These are phyloP conservation scores for Venturia oleaginea DNA, from an alignment of 2,329 filamentous ascomycete genomes.

Conservation along the genomic window DNA sequence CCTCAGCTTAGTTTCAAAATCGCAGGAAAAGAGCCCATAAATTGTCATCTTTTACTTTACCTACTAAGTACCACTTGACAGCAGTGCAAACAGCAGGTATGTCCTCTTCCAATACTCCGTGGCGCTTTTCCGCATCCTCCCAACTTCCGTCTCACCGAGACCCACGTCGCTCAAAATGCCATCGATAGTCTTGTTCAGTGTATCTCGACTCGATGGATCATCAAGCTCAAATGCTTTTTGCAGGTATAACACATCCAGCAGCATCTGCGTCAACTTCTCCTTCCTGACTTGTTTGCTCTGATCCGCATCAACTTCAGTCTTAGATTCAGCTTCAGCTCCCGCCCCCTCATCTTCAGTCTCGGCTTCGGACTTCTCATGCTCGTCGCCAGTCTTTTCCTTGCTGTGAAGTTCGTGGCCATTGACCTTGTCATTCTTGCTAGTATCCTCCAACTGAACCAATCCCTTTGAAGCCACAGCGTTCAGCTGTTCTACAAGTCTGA, in stretches of 20 bases:
- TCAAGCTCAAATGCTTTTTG: conserved; percentile 22
- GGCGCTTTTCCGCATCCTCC: conserved; percentile 50
- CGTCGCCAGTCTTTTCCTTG: conserved; percentile 15
- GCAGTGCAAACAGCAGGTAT: conserved; percentile 68
- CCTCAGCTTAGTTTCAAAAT: too few relatives aligned
- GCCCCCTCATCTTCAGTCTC: not conserved
- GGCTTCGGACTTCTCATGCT: conserved; percentile 15
- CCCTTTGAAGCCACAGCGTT: conserved; percentile 48
- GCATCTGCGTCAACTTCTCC: conserved; percentile 28
- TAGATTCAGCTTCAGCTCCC: not conserved
- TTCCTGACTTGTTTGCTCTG: conserved; percentile 12
- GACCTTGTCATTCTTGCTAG: conserved; percentile 21
- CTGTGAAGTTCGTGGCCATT: conserved; percentile 17
- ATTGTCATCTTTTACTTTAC: not conserved
- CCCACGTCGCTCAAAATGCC: not conserved
- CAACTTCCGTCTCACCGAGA: conserved; percentile 37
- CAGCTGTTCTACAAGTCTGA: conserved; percentile 28
- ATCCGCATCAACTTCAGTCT: not conserved
- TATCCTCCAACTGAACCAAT: conserved; percentile 37
- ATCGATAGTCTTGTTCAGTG: not conserved
- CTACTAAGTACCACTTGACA: conserved; percentile 28
- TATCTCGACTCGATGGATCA: not conserved
- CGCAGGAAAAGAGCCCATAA: too few relatives aligned
- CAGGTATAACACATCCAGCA: conserved; percentile 38
- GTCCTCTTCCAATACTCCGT: conserved; percentile 78